Conservation (phyloP, 2,329 filamentous ascomycete species). For the Calonectria naviculata region DNA sequence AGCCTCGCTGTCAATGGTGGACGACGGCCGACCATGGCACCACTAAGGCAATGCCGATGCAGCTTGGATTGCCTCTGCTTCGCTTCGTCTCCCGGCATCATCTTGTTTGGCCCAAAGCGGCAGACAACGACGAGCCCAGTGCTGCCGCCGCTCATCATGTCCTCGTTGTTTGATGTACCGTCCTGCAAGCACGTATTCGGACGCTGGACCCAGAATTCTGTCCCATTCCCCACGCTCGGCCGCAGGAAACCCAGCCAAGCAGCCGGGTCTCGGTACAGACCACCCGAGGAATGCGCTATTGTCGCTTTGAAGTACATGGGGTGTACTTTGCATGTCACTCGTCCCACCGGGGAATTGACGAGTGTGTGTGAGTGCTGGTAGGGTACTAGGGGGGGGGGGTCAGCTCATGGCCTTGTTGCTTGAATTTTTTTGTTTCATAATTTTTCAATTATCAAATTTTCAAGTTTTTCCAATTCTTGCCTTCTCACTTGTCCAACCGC, state of each 20-base stretch:
- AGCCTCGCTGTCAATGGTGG: slow-evolving; percentile 2
- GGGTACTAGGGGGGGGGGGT: background rate
- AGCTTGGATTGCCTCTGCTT: background rate
- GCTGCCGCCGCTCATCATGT: background rate
- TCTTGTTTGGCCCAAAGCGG: background rate
- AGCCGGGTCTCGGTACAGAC: slow-evolving; percentile 21
- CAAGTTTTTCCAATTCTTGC: background rate
- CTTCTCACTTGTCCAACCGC: too few species aligned
- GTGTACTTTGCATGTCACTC: background rate
- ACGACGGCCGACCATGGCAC: slow-evolving; percentile 6
- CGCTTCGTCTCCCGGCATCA: background rate
- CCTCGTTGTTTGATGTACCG: background rate
- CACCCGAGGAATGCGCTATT: background rate
- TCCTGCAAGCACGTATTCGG: slow-evolving; percentile 4
- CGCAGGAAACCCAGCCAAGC: slow-evolving; percentile 23
- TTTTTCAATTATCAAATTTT: background rate
- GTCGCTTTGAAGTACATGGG: background rate
- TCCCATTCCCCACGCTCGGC: slow-evolving; percentile 20
- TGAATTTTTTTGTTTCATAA: background rate
- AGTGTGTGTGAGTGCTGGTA: too few species aligned
- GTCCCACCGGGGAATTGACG: background rate
- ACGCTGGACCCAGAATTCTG: slow-evolving; percentile 16
- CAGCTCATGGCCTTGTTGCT: background rate
- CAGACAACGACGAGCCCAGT: background rate
- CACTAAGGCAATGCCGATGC: slow-evolving; percentile 1